Evolutionary conservation across 2,329 filamentous ascomycete species (phyloP).

Genomic region (Cadophora sp.): DNA sequence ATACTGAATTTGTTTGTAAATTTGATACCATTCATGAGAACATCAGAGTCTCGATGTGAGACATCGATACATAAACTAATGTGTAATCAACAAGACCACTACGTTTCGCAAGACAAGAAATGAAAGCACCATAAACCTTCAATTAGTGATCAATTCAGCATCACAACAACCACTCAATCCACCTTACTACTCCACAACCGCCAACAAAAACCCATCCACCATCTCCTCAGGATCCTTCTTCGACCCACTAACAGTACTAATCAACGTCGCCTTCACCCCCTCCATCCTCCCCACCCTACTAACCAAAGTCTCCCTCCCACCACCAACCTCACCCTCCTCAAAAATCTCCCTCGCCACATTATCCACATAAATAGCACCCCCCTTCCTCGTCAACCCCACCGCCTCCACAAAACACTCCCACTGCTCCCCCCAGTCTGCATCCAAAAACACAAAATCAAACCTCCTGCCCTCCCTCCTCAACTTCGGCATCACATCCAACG

Average conservation of each 20-base stretch:
- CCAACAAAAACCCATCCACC: slow-evolving; percentile 38
- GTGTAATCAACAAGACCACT: too few species aligned
- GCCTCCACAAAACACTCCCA: slow-evolving; percentile 56
- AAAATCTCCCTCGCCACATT: slow-evolving; percentile 54
- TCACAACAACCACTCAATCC: too few species aligned
- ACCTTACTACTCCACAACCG: slow-evolving; percentile 32
- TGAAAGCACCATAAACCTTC: too few species aligned
- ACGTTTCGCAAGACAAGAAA: too few species aligned
- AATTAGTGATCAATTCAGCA: too few species aligned
- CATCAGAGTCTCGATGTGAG: too few species aligned
- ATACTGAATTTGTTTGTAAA: too few species aligned
- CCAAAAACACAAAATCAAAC: slow-evolving; percentile 60
- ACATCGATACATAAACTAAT: too few species aligned
- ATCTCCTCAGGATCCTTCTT: slow-evolving; percentile 15
- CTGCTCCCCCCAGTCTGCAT: slow-evolving; percentile 52
- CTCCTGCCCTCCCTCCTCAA: slow-evolving; percentile 50
- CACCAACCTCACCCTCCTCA: slow-evolving; percentile 38
- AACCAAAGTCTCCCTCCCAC: slow-evolving; percentile 34
- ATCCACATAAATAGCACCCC: slow-evolving; percentile 55
- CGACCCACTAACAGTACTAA: slow-evolving; percentile 28
- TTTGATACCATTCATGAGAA: too few species aligned
- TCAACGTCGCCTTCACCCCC: slow-evolving; percentile 34
- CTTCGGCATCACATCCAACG: slow-evolving; percentile 48
- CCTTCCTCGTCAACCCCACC: slow-evolving; percentile 48
- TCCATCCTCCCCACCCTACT: slow-evolving; percentile 32